These are phyloP conservation scores for Tetracladium maxilliforme DNA, from an alignment of 2,329 filamentous ascomycete species.

Conservation along the genomic window DNA sequence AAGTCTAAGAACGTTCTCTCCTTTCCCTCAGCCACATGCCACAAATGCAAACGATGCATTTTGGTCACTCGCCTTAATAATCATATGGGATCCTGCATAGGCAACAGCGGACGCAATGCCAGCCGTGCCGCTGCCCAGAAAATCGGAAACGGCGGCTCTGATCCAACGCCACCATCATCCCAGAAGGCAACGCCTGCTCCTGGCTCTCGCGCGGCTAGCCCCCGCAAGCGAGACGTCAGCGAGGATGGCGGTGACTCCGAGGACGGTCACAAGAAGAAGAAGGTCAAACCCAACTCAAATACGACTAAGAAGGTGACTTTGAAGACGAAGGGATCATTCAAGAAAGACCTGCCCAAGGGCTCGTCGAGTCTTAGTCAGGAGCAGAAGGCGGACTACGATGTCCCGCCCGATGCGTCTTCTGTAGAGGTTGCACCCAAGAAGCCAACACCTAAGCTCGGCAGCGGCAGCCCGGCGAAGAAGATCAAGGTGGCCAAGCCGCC, in stretches of 20 bases:
- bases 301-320: too few species aligned
- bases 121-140: conserved; percentile 48
- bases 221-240: conserved; percentile 13
- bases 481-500: conserved; percentile 13
- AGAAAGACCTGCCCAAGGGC: too few species aligned
- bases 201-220: conserved; percentile 14
- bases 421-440: too few species aligned
- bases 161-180: conserved; percentile 44
- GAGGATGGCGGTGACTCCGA: conserved; percentile 14
- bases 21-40: conserved; percentile 51
- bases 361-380: too few species aligned
- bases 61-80: conserved; percentile 51
- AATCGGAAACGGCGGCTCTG: conserved; percentile 40
- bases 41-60: conserved; percentile 52
- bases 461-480: too few species aligned
- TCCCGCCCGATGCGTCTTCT: too few species aligned
- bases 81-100: conserved; percentile 55
- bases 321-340: too few species aligned
- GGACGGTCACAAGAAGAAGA: conserved; percentile 11
- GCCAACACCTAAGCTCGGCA: too few species aligned
- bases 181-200: conserved; percentile 46
- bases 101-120: conserved; percentile 48
- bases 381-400: too few species aligned
- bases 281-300: too few species aligned
- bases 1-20: conserved; percentile 45